These are phyloP conservation scores for Rhizopus arrhizus DNA, from an alignment of 371 early-diverging fungal species.

Conservation along the genomic window DNA sequence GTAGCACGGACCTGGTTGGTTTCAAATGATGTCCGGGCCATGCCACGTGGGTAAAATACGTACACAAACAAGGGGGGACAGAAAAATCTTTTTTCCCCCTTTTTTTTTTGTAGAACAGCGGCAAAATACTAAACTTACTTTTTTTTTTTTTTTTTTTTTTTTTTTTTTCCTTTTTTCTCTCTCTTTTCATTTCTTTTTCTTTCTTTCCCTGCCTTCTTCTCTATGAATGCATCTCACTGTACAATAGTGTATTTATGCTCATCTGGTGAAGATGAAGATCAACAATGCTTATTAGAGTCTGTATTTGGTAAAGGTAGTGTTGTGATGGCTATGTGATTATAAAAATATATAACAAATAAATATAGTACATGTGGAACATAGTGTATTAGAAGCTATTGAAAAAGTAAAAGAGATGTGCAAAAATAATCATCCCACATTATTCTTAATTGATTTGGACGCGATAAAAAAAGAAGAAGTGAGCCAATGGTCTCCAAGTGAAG, in stretches of 20 bases:
- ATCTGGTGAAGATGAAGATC: constrained; percentile 9
- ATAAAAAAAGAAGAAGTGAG: constrained; percentile 9
- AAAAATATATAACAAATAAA: neutral
- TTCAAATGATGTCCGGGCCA: constrained; percentile 11
- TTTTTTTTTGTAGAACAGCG: neutral
- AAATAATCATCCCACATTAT: constrained; percentile 22
- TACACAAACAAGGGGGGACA: neutral
- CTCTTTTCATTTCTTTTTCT: constrained; percentile 11
- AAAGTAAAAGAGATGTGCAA: constrained; percentile 21
- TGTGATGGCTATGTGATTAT: neutral
- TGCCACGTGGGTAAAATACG: constrained; percentile 17
- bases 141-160: neutral
- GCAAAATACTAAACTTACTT: neutral
- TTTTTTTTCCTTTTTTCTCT: constrained; percentile 7
- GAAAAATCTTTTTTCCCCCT: constrained; percentile 8
- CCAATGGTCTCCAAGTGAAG: constrained; percentile 3
- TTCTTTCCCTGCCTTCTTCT: neutral
- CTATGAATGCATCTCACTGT: constrained; percentile 29
- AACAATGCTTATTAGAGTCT: constrained; percentile 21
- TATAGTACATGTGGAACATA: constrained; percentile 29
- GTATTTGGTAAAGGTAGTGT: constrained; percentile 36
- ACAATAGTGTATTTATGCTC: constrained; percentile 30
- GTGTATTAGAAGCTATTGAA: constrained; percentile 31
- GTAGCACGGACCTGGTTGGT: neutral
- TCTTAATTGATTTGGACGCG: constrained; percentile 32